Evolutionary conservation across 2,329 filamentous ascomycete species (phyloP), one percentile per base, ranked within the genome.

Genomic region (Fusarium bulbicola): DNA sequence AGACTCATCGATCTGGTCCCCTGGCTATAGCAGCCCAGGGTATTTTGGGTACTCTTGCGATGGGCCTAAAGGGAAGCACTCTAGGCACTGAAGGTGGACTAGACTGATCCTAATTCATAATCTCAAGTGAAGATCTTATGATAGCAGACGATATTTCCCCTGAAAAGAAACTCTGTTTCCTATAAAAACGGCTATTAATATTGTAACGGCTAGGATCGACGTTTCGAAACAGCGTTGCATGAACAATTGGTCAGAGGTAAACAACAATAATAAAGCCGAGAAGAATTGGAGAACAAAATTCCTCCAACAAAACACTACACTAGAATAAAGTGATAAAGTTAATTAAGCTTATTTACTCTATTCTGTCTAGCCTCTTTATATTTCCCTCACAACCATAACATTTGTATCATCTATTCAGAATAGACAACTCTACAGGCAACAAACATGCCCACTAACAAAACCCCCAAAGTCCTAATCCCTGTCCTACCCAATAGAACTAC

Each of bases 401-500:
- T 57, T 5, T 43, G 14, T 5, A n/a, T 36, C 26, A 46, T n/a
- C 24, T 24, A 24, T 24, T 24, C 24, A 24, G 28, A 32, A 47
- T 50, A 21, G 18, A 30, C 34, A 50, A 47, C 50, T 50, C 28
- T 64, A 56, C 47, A 63, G 47, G 47, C 49, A 54, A 73, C 71
- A 46, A 37, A 61, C 62, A 70, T 61, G 49, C 36, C 66, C 64
- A 60, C 64, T 62, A 72, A 59, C 45, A 47, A 28, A 20, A n/a
- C 37, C 58, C 46, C n/a, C 30, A 20, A 36, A 40, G 14, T 63
- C 59, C 9, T 26, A 58, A 62, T 54, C 54, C 52, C 46, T 59
- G 32, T 37, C 57, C 49, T 10, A 26, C 61, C 74, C 72, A 76
- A 74, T 76, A 61, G 60, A 60, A 73, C 45, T 50, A 73, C 59